A percentile compares a stretch with the other conserved stretches of the same genome.
Conservation (phyloP, 306 rosid genomes). For the Begonia fuchsioides region DNA sequence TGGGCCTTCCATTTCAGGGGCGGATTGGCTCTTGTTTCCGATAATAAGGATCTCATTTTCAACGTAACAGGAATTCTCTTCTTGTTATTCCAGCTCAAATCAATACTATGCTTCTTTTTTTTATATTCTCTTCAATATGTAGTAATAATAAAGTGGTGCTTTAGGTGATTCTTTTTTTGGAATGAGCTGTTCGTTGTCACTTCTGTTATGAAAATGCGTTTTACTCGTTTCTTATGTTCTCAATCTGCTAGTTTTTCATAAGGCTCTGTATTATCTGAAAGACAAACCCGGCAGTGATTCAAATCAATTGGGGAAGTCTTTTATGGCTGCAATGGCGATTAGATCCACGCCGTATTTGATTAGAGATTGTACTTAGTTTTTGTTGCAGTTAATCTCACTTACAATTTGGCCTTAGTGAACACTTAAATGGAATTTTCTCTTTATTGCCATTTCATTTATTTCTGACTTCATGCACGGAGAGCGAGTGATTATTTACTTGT, state of each 20-base stretch:
- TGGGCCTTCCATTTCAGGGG: conserved; percentile 79
- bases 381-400: too few species aligned
- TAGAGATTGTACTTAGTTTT: too few species aligned
- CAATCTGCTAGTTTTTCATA: background rate
- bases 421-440: too few species aligned
- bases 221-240: background rate
- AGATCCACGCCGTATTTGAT: too few species aligned
- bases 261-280: too few species aligned
- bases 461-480: too few species aligned
- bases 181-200: background rate
- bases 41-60: conserved; percentile 83
- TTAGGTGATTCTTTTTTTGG: background rate
- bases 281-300: too few species aligned
- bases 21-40: conserved; percentile 79
- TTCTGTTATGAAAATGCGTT: background rate
- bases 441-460: too few species aligned
- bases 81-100: background rate
- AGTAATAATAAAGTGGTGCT: background rate
- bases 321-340: too few species aligned
- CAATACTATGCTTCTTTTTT: background rate
- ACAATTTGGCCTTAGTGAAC: too few species aligned
- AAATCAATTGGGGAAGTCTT: too few species aligned
- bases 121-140: background rate
- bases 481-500: too few species aligned
- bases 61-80: conserved; percentile 26